phyloP scores from a whole-genome alignment of 495 filamentous ascomycete species.

The Neurospora sp. region DNA sequence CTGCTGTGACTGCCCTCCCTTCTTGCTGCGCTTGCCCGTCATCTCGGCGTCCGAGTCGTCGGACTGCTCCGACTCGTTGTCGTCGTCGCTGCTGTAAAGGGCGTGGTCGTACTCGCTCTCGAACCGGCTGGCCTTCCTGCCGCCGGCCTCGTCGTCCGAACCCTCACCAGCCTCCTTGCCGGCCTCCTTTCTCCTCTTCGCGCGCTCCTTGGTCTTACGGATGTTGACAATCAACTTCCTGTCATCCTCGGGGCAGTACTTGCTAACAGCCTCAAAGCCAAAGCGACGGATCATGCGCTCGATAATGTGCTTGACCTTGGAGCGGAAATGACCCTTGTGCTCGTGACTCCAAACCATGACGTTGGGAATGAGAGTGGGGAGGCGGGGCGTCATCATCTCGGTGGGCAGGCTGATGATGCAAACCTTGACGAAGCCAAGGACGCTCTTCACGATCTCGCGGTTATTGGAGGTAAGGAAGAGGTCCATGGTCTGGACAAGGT shows the following conservation, averaged over 20 bases:
- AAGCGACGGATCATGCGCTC: conserved; percentile 89
- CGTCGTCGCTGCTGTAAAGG: conserved; percentile 66
- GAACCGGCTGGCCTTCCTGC: conserved; percentile 50
- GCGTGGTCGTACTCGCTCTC: conserved; percentile 93
- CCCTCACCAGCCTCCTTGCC: conserved; percentile 36
- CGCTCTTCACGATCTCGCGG: conserved; percentile 86
- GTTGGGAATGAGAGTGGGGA: conserved; percentile 69
- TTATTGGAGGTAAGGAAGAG: conserved; percentile 91
- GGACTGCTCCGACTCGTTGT: conserved; percentile 40
- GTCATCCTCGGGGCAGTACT: conserved; percentile 69
- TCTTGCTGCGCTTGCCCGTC: conserved; percentile 41
- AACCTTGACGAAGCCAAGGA: conserved; percentile 94
- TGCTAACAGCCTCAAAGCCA: conserved; percentile 67
- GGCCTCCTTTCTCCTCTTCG: conserved; percentile 74
- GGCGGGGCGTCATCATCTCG: conserved; percentile 60
- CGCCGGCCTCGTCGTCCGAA: conserved; percentile 38
- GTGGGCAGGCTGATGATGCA: conserved; percentile 76
- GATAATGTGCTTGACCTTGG: conserved; percentile 94
- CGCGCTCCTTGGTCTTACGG: conserved; percentile 79
- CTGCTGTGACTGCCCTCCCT: conserved; percentile 23
- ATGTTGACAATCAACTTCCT: conserved; percentile 87
- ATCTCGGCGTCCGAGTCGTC: conserved; percentile 56
- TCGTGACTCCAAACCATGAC: conserved; percentile 94
- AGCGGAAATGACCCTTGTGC: conserved; percentile 89
- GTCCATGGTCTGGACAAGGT: conserved; percentile 85